Evolutionary conservation across 257 asterid genomes (phyloP).

Genomic region (Craterostigma plantagineum): DNA sequence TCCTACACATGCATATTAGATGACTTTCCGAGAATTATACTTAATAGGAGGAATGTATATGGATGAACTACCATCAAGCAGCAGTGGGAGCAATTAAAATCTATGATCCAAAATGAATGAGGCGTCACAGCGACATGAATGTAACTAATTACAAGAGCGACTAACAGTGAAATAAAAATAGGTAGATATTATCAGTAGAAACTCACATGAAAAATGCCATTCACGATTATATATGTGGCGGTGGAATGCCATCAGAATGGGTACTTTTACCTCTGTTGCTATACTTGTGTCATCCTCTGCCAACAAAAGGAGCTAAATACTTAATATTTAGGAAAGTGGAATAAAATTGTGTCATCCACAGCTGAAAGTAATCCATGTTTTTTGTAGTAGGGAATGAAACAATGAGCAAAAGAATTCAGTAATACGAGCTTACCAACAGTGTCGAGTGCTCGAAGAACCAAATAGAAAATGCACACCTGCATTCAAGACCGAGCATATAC

Average conservation of each 20-base stretch:
- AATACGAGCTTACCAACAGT: conserved; percentile 66
- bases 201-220: conserved; percentile 96
- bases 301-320: conserved; percentile 7
- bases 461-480: conserved; percentile 89
- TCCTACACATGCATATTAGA: too few species aligned
- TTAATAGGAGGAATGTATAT: too few species aligned
- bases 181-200: neutral
- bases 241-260: conserved; percentile 65
- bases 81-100: too few species aligned
- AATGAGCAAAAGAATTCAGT: neutral
- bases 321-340: too few species aligned
- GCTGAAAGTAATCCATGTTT: too few species aligned
- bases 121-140: too few species aligned
- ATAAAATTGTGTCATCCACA: too few species aligned
- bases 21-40: too few species aligned
- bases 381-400: neutral
- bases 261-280: conserved; percentile 64
- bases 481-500: conserved; percentile 7
- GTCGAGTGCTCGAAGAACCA: conserved; percentile 98
- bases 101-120: too few species aligned
- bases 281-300: conserved; percentile 97
- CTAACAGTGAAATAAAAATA: conserved; percentile 1
- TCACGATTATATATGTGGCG: conserved; percentile 56
- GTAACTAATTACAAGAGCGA: too few species aligned
- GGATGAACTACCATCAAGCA: too few species aligned